These are phyloP conservation scores for Boletellus ananiceps DNA, from an alignment of 768 basidiomycete species.

Conservation along the genomic window DNA sequence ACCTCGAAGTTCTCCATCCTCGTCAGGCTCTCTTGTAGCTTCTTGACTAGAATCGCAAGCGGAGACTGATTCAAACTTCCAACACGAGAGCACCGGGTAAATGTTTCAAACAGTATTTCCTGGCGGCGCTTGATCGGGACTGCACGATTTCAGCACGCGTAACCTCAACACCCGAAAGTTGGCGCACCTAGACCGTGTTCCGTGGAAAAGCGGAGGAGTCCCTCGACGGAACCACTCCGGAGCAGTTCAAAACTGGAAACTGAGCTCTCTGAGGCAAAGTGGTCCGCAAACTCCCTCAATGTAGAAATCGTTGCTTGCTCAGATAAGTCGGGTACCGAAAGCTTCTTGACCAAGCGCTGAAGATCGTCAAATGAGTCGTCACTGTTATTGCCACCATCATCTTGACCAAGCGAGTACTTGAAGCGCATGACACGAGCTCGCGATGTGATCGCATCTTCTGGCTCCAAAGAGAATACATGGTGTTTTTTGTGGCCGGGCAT, in stretches of 20 bases:
- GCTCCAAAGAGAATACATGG: conserved; percentile 65
- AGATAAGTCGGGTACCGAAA: conserved; percentile 50
- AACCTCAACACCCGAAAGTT: background rate
- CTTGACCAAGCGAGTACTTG: conserved; percentile 63
- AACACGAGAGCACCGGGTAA: conserved; percentile 52
- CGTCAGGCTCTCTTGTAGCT: conserved; percentile 92
- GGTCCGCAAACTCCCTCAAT: conserved; percentile 69
- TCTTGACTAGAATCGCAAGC: conserved; percentile 83
- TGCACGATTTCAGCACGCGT: conserved; percentile 27
- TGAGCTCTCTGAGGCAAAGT: conserved; percentile 74
- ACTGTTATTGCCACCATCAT: conserved; percentile 46
- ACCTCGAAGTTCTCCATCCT: conserved; percentile 96
- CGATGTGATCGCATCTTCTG: conserved; percentile 87
- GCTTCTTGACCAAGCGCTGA: conserved; percentile 56
- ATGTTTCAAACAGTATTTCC: conserved; percentile 74
- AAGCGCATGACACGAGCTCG: conserved; percentile 89
- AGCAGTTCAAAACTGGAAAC: conserved; percentile 95
- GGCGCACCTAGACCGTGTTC: conserved; percentile 43
- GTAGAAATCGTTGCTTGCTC: conserved; percentile 62
- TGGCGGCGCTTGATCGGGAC: conserved; percentile 65
- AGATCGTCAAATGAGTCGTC: conserved; percentile 64
- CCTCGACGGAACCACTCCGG: conserved; percentile 90
- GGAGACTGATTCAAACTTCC: conserved; percentile 47
- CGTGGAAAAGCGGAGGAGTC: conserved; percentile 76
- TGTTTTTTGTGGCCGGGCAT: conserved; percentile 67